These are phyloP conservation scores for Sporothrix humicola DNA, from an alignment of 2,329 filamentous ascomycete species.

Conservation along the genomic window DNA sequence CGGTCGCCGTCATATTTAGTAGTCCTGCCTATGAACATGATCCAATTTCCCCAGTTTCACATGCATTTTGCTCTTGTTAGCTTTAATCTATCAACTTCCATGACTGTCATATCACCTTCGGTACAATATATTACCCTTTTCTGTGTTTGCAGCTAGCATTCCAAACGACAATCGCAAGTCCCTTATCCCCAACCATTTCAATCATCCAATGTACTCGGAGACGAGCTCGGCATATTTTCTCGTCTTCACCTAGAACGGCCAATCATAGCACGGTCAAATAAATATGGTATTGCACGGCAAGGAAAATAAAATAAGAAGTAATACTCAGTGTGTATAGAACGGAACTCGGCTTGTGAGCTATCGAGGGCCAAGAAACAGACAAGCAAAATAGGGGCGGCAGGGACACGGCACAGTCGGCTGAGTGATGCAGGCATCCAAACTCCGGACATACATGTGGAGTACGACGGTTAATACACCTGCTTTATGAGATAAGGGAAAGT, in stretches of 20 bases:
- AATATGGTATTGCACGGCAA: neutral
- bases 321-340: neutral
- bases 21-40: no score
- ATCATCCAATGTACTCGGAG: neutral
- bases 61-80: no score
- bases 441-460: neutral
- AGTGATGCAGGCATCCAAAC: neutral
- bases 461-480: neutral
- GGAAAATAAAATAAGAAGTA: neutral
- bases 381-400: neutral
- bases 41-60: no score
- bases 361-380: neutral
- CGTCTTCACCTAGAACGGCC: neutral
- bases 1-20: no score
- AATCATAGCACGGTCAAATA: neutral
- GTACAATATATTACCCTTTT: neutral
- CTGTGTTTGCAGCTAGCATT: neutral
- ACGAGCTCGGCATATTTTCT: neutral
- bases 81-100: neutral
- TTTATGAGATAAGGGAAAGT: neutral
- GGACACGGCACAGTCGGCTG: neutral
- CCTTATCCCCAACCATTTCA: neutral
- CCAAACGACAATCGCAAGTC: neutral
- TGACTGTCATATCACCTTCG: neutral
- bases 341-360: neutral